These are phyloP conservation scores for Penicillium sp. DNA, from an alignment of 2,329 filamentous ascomycete species.

Conservation along the genomic window DNA sequence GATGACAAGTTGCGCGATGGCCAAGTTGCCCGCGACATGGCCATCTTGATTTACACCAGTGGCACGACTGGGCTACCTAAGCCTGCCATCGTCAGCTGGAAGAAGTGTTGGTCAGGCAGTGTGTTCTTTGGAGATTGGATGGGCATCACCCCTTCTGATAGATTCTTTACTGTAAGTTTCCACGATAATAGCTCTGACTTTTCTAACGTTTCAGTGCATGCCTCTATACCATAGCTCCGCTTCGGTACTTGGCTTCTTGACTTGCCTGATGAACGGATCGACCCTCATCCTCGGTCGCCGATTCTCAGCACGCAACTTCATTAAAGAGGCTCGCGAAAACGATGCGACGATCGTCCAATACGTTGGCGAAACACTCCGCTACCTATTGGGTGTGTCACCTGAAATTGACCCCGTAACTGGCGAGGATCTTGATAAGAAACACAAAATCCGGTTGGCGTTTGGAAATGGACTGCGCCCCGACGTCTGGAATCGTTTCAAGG, in stretches of 20 bases:
- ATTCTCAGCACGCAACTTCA: slow-evolving; percentile 77
- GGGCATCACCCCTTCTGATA: slow-evolving; percentile 61
- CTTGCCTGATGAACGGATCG: slow-evolving; percentile 61
- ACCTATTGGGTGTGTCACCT: slow-evolving; percentile 69
- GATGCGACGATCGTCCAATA: slow-evolving; percentile 80
- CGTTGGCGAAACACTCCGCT: slow-evolving; percentile 84
- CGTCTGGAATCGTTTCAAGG: slow-evolving; percentile 81
- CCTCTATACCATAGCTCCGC: slow-evolving; percentile 86
- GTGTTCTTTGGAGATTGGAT: slow-evolving; percentile 60
- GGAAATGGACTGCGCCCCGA: slow-evolving; percentile 86
- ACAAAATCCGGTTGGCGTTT: slow-evolving; percentile 73
- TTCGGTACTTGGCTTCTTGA: slow-evolving; percentile 66
- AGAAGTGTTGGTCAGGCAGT: slow-evolving; percentile 60
- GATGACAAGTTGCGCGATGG: slow-evolving; percentile 60
- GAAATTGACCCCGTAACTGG: slow-evolving; percentile 65
- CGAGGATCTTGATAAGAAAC: slow-evolving; percentile 69
- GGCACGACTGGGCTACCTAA: slow-evolving; percentile 86
- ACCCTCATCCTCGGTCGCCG: slow-evolving; percentile 74
- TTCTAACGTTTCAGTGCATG: slow-evolving; percentile 64
- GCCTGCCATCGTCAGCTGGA: slow-evolving; percentile 74
- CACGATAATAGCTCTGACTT: background rate
- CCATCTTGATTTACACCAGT: slow-evolving; percentile 78
- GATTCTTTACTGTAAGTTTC: slow-evolving; percentile 69
- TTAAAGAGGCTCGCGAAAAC: slow-evolving; percentile 71
- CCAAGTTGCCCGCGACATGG: slow-evolving; percentile 59